Evolutionary conservation across 345 rosid genomes (phyloP).

Genomic region (Pugionium dolabratum): DNA sequence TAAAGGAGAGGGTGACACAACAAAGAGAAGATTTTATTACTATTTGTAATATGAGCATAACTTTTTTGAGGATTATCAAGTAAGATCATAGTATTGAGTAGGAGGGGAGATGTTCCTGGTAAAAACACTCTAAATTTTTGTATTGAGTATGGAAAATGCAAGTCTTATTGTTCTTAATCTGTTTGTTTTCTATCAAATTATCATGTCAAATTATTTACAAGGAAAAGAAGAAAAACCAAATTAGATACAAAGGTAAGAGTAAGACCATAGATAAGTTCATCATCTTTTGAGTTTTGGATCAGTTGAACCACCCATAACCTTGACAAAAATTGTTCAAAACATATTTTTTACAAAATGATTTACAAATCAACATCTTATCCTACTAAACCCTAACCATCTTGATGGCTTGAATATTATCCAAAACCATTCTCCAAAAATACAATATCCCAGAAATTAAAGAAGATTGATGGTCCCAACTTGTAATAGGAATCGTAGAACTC

Average conservation of each 20-base stretch:
- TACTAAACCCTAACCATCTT: not conserved
- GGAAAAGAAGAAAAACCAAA: not conserved
- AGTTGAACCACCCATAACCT: too few relatives aligned
- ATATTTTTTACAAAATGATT: not conserved
- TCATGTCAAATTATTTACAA: not conserved
- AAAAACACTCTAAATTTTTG: too few relatives aligned
- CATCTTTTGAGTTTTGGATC: not conserved
- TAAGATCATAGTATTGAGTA: too few relatives aligned
- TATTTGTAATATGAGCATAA: too few relatives aligned
- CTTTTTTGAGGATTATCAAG: too few relatives aligned
- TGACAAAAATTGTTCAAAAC: not conserved
- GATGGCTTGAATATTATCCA: not conserved
- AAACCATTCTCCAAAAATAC: not conserved
- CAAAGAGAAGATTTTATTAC: too few relatives aligned
- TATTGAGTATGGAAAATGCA: too few relatives aligned
- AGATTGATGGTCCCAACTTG: not conserved
- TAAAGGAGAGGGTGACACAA: too few relatives aligned
- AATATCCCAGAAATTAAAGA: not conserved
- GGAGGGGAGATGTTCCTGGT: too few relatives aligned
- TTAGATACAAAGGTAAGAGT: not conserved
- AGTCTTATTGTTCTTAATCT: too few relatives aligned
- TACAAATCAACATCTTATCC: conserved; percentile 2
- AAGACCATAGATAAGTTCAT: not conserved
- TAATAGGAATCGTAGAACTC: too few relatives aligned
- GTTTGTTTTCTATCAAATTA: conserved; percentile 21